Evolutionary conservation across 1,284 basidiomycete genomes (phyloP).

Genomic region (Waitea zeae): DNA sequence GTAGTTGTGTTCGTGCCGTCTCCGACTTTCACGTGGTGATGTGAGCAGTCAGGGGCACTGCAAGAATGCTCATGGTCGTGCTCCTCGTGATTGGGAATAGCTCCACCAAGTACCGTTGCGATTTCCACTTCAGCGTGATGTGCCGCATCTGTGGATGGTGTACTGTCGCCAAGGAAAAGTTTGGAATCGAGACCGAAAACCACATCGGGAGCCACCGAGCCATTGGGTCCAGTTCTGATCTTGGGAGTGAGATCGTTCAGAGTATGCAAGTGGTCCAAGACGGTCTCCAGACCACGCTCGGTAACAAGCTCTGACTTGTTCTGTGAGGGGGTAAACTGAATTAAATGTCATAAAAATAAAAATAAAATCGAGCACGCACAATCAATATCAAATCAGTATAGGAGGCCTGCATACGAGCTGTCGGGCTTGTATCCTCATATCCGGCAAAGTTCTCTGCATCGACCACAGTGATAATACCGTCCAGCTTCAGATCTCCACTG

Average conservation of each 20-base stretch:
- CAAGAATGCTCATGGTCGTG: conserved; percentile 14
- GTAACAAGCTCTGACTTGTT: conserved; percentile 80
- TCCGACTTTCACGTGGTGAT: no score
- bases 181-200: conserved; percentile 76
- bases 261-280: conserved; percentile 76
- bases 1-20: no score
- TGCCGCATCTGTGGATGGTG: conserved; percentile 11
- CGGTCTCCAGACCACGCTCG: conserved; percentile 60
- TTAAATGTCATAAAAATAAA: no score
- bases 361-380: conserved; percentile 22
- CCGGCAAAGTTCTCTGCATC: conserved; percentile 82
- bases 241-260: conserved; percentile 82
- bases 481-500: conserved; percentile 57
- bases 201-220: conserved; percentile 54
- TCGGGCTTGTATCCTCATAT: conserved; percentile 79
- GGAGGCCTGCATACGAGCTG: conserved; percentile 84
- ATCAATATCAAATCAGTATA: conserved; percentile 82
- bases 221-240: conserved; percentile 49
- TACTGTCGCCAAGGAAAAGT: conserved; percentile 32
- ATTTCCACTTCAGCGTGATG: conserved; percentile 79
- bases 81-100: conserved; percentile 7
- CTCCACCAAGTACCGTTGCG: conserved; percentile 36
- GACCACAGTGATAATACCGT: conserved; percentile 78
- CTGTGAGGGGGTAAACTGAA: conserved; percentile 17
- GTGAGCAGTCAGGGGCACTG: no score